Conservation (phyloP, 805 yeast genomes). For the Isabelozyma gotoi region DNA sequence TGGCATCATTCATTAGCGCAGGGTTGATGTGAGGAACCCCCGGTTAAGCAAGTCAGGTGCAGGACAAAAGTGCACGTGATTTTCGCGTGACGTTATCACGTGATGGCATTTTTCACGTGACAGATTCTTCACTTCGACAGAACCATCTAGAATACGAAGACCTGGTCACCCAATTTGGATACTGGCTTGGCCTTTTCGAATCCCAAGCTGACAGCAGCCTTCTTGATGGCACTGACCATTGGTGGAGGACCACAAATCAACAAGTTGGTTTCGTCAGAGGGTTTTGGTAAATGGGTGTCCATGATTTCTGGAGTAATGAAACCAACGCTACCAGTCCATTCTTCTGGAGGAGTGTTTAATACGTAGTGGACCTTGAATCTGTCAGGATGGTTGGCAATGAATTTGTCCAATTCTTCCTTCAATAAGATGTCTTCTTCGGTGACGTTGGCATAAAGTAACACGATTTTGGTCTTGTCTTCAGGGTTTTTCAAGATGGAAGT, state of each 20-base stretch:
- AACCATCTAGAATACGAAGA: constrained; percentile 69
- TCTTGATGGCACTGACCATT: constrained; percentile 83
- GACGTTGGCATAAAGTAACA: constrained; percentile 79
- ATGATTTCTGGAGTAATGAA: constrained; percentile 77
- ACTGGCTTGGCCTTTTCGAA: constrained; percentile 84
- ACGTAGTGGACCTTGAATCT: constrained; percentile 68
- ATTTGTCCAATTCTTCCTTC: constrained; percentile 72
- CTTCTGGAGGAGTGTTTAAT: constrained; percentile 67
- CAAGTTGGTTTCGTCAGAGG: constrained; percentile 62
- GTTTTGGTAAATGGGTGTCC: constrained; percentile 59
- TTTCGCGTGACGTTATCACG: not conserved
- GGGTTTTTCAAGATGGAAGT: constrained; percentile 79
- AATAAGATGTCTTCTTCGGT: constrained; percentile 77
- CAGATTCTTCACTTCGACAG: too few relatives aligned
- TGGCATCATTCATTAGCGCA: too few relatives aligned
- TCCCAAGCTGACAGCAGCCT: constrained; percentile 72
- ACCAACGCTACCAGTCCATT: constrained; percentile 79
- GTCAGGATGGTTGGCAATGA: constrained; percentile 56
- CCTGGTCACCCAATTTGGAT: constrained; percentile 86
- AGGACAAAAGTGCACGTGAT: constrained; percentile 3
- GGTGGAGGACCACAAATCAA: constrained; percentile 94
- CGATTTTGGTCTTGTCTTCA: constrained; percentile 71
- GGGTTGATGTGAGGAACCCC: not conserved
- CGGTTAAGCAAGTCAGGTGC: too few relatives aligned
- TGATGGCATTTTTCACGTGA: too few relatives aligned